Conservation (phyloP, 2,329 filamentous ascomycete genomes). For the Aureobasidium uvarum region DNA sequence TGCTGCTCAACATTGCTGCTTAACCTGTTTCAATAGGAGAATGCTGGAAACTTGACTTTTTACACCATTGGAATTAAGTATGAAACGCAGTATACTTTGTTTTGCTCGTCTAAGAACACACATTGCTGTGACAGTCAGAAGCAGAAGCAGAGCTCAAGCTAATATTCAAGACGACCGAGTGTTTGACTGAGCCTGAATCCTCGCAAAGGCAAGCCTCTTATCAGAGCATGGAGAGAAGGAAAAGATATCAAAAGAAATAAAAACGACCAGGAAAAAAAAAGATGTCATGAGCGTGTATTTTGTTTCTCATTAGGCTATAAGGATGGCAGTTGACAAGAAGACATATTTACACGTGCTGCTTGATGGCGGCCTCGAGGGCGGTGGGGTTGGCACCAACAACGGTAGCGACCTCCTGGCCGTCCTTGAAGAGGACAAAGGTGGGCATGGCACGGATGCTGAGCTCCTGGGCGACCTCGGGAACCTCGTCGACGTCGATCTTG, state of each 20-base stretch:
- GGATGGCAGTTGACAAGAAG: background rate
- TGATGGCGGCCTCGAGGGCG: slow-evolving; percentile 58
- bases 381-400: slow-evolving; percentile 78
- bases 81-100: background rate
- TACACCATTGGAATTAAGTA: background rate
- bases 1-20: too few species aligned
- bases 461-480: slow-evolving; percentile 71
- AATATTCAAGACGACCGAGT: background rate
- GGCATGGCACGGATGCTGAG: slow-evolving; percentile 88
- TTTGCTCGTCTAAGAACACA: background rate
- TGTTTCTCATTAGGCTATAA: slow-evolving; percentile 23
- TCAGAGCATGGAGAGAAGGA: background rate
- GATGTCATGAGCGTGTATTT: slow-evolving; percentile 9
- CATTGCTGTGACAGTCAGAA: background rate
- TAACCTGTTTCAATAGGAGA: too few species aligned
- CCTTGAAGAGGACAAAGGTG: slow-evolving; percentile 82
- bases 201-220: background rate
- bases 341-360: slow-evolving; percentile 35
- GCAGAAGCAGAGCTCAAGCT: background rate
- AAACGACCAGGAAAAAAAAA: background rate
- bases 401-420: slow-evolving; percentile 68
- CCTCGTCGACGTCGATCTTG: slow-evolving; percentile 88
- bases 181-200: background rate
- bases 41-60: too few species aligned
- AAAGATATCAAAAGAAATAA: background rate